Conservation (phyloP, 495 filamentous ascomycete genomes). For the Hypoxylon perforatum region DNA sequence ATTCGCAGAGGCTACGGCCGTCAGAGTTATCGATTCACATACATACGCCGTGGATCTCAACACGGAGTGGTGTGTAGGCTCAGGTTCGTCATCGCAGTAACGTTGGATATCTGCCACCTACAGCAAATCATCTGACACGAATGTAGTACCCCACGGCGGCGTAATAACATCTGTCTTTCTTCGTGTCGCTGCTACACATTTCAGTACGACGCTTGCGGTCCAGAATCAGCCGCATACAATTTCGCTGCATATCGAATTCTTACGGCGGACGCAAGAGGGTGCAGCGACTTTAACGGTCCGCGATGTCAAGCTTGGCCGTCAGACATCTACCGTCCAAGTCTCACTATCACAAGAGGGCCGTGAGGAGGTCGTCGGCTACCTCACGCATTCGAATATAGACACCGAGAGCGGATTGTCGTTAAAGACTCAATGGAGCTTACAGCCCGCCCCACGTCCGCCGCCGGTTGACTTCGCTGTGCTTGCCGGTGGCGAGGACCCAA, state of each 20-base stretch:
- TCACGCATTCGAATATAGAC: slow-evolving; percentile 70
- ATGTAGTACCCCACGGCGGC: slow-evolving; percentile 80
- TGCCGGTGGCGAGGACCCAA: slow-evolving; percentile 51
- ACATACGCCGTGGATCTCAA: slow-evolving; percentile 69
- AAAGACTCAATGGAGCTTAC: slow-evolving; percentile 59
- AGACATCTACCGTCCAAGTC: slow-evolving; percentile 77
- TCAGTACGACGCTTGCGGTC: slow-evolving; percentile 68
- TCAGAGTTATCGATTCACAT: slow-evolving; percentile 64
- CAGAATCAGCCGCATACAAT: slow-evolving; percentile 73
- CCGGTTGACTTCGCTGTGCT: slow-evolving; percentile 52
- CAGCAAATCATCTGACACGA: not conserved
- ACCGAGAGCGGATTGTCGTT: slow-evolving; percentile 69
- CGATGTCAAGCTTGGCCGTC: slow-evolving; percentile 76
- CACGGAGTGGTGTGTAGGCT: slow-evolving; percentile 80
- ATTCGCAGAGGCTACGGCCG: slow-evolving; percentile 69
- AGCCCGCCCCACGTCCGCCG: slow-evolving; percentile 55
- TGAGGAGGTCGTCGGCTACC: slow-evolving; percentile 73
- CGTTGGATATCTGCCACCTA: not conserved
- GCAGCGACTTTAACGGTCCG: slow-evolving; percentile 68
- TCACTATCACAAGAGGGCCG: slow-evolving; percentile 62
- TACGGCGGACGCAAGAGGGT: slow-evolving; percentile 73
- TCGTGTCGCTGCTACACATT: slow-evolving; percentile 69
- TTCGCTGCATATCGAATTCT: slow-evolving; percentile 74
- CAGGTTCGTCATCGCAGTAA: slow-evolving; percentile 54
- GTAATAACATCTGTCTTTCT: slow-evolving; percentile 75